phyloP scores from a whole-genome alignment of 495 filamentous ascomycete species.

The Penicillium alfredii region DNA sequence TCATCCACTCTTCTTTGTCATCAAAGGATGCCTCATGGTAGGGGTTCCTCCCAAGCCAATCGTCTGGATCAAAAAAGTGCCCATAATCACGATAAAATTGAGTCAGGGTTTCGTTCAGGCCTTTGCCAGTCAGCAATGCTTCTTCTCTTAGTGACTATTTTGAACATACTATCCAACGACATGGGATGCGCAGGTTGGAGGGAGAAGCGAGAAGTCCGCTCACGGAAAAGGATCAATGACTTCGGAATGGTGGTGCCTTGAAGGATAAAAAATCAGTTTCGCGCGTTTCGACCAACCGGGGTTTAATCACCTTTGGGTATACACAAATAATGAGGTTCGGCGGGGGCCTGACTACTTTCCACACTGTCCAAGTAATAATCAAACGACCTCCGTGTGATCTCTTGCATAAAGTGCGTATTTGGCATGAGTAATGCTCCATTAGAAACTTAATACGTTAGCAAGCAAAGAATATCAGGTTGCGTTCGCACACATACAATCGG shows the following conservation, averaged over 20 bases:
- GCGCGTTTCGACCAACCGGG: neutral
- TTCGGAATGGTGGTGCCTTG: conserved; percentile 3
- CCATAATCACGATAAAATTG: conserved; percentile 1
- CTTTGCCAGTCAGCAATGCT: neutral
- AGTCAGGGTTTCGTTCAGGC: conserved; percentile 1
- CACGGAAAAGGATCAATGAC: conserved; percentile 7
- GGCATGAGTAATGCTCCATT: conserved; percentile 8
- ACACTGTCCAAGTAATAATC: conserved; percentile 1
- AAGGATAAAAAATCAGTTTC: conserved; percentile 1
- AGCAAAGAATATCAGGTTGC: neutral
- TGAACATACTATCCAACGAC: conserved; percentile 5
- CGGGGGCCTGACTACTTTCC: neutral
- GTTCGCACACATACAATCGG: conserved; percentile 7
- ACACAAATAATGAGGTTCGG: conserved; percentile 7
- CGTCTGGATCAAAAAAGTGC: conserved; percentile 1
- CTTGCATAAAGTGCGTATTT: conserved; percentile 7
- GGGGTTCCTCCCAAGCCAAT: conserved; percentile 1
- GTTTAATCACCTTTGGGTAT: conserved; percentile 4
- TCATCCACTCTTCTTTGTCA: no score
- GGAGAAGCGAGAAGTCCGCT: conserved; percentile 2
- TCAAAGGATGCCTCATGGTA: no score
- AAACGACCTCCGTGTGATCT: conserved; percentile 2
- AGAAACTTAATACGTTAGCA: conserved; percentile 3
- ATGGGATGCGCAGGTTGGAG: conserved; percentile 7
- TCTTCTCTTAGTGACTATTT: conserved; percentile 1